Percentiles rank a stretch among this genome's conserved stretches.
These are phyloP conservation scores for Solanum lycopersicoides DNA, from an alignment of 257 asterid species.

Conservation along the genomic window DNA sequence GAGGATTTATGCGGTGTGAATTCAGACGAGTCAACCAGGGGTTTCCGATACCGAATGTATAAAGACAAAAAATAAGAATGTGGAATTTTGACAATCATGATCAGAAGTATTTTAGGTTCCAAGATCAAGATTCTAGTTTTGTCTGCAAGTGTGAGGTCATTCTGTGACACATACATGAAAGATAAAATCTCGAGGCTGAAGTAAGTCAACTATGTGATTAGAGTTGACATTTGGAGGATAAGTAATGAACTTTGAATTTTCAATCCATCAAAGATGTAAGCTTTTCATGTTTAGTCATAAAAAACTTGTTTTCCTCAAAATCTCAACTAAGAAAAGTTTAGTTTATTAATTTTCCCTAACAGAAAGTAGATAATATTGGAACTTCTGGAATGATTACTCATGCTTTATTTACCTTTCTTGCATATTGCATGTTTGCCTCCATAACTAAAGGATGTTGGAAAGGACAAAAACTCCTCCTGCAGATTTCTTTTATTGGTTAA, in stretches of 20 bases:
- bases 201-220: neutral
- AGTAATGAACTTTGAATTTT: neutral
- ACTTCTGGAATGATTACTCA: neutral
- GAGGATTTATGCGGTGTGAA: neutral
- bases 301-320: neutral
- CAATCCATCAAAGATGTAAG: neutral
- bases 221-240: neutral
- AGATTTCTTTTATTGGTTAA: neutral
- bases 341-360: neutral
- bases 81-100: neutral
- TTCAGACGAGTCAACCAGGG: neutral
- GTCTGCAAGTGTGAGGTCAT: neutral
- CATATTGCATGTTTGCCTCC: constrained; percentile 2
- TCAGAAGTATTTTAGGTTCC: neutral
- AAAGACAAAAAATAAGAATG: neutral
- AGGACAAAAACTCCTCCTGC: neutral
- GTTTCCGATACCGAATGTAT: neutral
- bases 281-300: neutral
- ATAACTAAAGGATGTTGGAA: neutral
- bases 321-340: neutral
- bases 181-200: neutral
- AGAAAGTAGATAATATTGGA: neutral
- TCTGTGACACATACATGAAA: neutral
- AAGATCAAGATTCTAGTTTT: neutral
- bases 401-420: neutral